Percentiles rank a stretch among this genome's conserved stretches.
These are phyloP conservation scores for Dioscorea dumetorum DNA, from an alignment of 106 monocot species.

Conservation along the genomic window DNA sequence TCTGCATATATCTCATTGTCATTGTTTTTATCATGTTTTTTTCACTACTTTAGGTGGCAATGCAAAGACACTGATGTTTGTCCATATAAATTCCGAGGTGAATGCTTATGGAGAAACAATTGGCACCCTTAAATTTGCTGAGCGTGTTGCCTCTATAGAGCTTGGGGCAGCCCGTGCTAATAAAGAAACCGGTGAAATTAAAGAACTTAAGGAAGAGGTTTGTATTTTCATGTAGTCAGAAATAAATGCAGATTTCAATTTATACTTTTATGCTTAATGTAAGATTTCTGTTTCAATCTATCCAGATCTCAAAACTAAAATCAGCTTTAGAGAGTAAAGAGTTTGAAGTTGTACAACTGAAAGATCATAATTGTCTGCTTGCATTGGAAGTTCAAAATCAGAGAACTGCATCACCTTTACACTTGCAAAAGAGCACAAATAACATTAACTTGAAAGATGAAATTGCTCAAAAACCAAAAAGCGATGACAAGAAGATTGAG, in stretches of 20 bases:
- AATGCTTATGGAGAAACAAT: slow-evolving; percentile 42
- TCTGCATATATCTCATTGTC: no score
- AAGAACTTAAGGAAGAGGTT: slow-evolving; percentile 43
- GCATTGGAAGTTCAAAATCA: slow-evolving; percentile 13
- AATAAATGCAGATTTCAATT: background rate
- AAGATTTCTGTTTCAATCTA: background rate
- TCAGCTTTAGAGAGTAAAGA: slow-evolving; percentile 26
- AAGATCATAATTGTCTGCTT: background rate
- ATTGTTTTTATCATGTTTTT: background rate
- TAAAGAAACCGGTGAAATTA: slow-evolving; percentile 36
- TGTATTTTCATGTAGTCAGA: background rate
- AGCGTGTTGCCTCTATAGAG: slow-evolving; percentile 36
- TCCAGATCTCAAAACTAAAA: slow-evolving; percentile 28
- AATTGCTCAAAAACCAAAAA: background rate
- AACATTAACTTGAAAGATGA: slow-evolving; percentile 16
- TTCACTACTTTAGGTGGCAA: slow-evolving; percentile 40
- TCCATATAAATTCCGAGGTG: slow-evolving; percentile 47
- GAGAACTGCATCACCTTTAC: slow-evolving; percentile 16
- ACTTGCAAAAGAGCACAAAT: background rate
- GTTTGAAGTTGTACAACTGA: slow-evolving; percentile 11
- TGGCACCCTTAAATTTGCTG: slow-evolving; percentile 47
- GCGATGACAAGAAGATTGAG: slow-evolving; percentile 12
- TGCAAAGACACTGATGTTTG: slow-evolving; percentile 63
- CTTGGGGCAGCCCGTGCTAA: slow-evolving; percentile 42
- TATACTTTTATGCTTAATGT: background rate